phyloP scores from a whole-genome alignment of 2,329 filamentous ascomycete species.

The Pseudogymnoascus sp. region DNA sequence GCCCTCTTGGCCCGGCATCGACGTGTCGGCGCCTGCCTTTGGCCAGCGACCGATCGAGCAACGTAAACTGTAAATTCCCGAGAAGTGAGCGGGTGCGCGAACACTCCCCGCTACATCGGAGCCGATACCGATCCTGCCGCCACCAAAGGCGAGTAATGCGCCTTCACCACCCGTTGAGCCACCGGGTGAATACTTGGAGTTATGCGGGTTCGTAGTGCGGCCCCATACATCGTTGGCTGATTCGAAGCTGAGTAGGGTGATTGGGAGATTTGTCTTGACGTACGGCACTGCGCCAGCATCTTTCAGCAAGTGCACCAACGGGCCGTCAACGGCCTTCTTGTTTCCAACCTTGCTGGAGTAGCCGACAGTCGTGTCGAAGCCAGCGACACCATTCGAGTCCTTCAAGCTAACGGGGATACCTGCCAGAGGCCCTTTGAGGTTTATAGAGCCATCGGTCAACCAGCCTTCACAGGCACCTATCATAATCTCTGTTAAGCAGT shows the following conservation, averaged over 20 bases:
- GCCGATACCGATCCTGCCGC: slow-evolving; percentile 80
- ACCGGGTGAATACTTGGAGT: slow-evolving; percentile 74
- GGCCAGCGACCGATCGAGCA: slow-evolving; percentile 90
- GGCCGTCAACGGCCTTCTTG: slow-evolving; percentile 63
- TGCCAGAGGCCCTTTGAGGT: slow-evolving; percentile 74
- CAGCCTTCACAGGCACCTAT: slow-evolving; percentile 71
- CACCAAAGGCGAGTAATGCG: slow-evolving; percentile 71
- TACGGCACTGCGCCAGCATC: slow-evolving; percentile 85
- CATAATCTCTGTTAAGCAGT: slow-evolving; percentile 83
- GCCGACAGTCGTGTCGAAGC: slow-evolving; percentile 77
- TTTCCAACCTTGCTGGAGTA: slow-evolving; percentile 69
- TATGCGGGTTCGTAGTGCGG: slow-evolving; percentile 73
- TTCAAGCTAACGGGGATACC: slow-evolving; percentile 85
- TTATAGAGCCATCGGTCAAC: slow-evolving; percentile 50
- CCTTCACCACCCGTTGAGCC: slow-evolving; percentile 69
- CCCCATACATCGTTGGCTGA: slow-evolving; percentile 67
- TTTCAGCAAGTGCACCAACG: slow-evolving; percentile 69
- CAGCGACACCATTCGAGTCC: slow-evolving; percentile 69
- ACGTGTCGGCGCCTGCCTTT: slow-evolving; percentile 74
- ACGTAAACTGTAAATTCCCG: slow-evolving; percentile 77
- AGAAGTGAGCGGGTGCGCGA: slow-evolving; percentile 78
- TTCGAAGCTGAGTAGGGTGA: slow-evolving; percentile 48
- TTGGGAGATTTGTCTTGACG: slow-evolving; percentile 85
- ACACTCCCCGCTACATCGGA: slow-evolving; percentile 89
- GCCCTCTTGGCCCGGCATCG: slow-evolving; percentile 88